A percentile compares a stretch with the other conserved stretches of the same genome.
Conservation (phyloP, 768 basidiomycete species). For the Rhodotorula sphaerocarpa region DNA sequence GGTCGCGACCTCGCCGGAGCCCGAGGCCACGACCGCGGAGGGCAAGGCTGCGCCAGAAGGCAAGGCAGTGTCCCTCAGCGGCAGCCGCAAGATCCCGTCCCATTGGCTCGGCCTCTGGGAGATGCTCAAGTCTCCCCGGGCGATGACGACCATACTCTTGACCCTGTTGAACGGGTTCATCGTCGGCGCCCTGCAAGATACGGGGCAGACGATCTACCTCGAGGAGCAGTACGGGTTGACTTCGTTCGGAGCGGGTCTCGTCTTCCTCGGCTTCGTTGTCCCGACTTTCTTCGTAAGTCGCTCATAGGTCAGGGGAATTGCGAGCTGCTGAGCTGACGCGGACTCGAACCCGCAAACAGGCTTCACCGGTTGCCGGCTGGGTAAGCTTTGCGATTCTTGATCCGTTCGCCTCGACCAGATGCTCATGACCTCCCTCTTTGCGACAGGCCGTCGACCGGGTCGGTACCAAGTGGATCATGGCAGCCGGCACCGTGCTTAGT, state of each 20-base stretch:
- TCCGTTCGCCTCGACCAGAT: too few relatives aligned
- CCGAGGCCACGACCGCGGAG: too few relatives aligned
- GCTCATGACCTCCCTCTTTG: neutral
- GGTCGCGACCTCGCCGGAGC: too few relatives aligned
- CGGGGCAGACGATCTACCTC: slow-evolving; percentile 24
- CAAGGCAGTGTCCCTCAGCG: too few relatives aligned
- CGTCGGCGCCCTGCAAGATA: slow-evolving; percentile 24
- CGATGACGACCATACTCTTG: neutral
- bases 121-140: slow-evolving; percentile 1
- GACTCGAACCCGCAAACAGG: neutral
- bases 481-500: slow-evolving; percentile 4
- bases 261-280: slow-evolving; percentile 17
- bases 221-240: slow-evolving; percentile 6
- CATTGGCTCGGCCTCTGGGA: neutral
- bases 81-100: neutral
- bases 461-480: slow-evolving; percentile 22
- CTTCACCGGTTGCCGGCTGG: slow-evolving; percentile 7
- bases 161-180: slow-evolving; percentile 7
- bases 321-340: neutral
- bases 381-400: neutral
- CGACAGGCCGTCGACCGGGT: slow-evolving; percentile 8
- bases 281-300: slow-evolving; percentile 20
- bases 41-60: too few relatives aligned
- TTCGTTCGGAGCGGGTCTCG: slow-evolving; percentile 19
- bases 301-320: neutral